Percentiles rank a stretch among this genome's conserved stretches.
phyloP scores from a whole-genome alignment of 192 early-diverging fungal genomes.

The Rhizophagus clarus region DNA sequence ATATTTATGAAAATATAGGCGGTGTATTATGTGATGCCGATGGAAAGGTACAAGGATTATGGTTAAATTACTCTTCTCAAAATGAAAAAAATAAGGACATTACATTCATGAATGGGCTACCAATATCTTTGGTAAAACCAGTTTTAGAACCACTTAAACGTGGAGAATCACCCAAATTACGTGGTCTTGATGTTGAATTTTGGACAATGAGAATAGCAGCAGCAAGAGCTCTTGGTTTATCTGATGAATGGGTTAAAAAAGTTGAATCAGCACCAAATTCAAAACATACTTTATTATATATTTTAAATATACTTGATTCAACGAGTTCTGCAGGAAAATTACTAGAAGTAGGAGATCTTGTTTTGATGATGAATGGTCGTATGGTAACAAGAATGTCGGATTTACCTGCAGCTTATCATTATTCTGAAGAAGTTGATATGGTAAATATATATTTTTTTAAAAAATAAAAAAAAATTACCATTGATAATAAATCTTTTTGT shows the following conservation, averaged over 20 bases:
- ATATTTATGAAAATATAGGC: conserved; percentile 13
- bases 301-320: conserved; percentile 59
- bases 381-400: conserved; percentile 64
- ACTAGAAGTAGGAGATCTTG: conserved; percentile 66
- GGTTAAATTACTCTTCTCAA: conserved; percentile 74
- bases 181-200: conserved; percentile 65
- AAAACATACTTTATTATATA: conserved; percentile 59
- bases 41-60: conserved; percentile 64
- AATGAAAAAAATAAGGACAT: conserved; percentile 66
- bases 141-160: conserved; percentile 52
- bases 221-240: conserved; percentile 63
- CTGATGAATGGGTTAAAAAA: conserved; percentile 58
- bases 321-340: conserved; percentile 54
- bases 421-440: conserved; percentile 51
- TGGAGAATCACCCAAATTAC: conserved; percentile 53
- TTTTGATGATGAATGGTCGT: conserved; percentile 68
- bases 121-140: conserved; percentile 51
- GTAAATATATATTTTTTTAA: conserved; percentile 37
- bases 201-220: conserved; percentile 59
- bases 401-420: conserved; percentile 52
- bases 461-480: neutral
- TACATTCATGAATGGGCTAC: conserved; percentile 61
- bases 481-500: neutral
- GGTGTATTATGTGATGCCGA: conserved; percentile 63
- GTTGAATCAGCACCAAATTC: conserved; percentile 53